Conservation (phyloP, 192 early-diverging fungal species). For the Funneliformis mosseae region DNA sequence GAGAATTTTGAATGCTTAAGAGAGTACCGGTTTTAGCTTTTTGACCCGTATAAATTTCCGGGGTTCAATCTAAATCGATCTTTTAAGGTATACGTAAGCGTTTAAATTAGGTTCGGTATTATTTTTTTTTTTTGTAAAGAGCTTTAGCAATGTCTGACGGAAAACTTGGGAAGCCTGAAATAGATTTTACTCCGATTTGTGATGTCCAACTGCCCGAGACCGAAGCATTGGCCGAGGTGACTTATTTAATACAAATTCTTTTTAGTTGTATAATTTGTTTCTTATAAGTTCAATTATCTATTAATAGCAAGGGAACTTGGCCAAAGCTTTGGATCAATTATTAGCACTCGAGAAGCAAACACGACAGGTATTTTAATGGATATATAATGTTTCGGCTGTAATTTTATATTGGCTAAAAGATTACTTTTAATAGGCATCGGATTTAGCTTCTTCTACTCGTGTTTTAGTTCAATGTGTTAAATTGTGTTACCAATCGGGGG, state of each 20-base stretch:
- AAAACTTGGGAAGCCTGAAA: slow-evolving; percentile 84
- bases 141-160: slow-evolving; percentile 50
- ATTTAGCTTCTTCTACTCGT: slow-evolving; percentile 86
- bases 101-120: neutral
- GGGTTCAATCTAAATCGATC: neutral
- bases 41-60: no score
- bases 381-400: neutral
- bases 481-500: slow-evolving; percentile 67
- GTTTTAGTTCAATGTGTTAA: slow-evolving; percentile 81
- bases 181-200: slow-evolving; percentile 82
- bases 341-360: slow-evolving; percentile 93
- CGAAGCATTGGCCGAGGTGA: slow-evolving; percentile 69
- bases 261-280: neutral
- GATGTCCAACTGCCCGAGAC: slow-evolving; percentile 81
- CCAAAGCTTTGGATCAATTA: slow-evolving; percentile 87
- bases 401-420: neutral
- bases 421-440: slow-evolving; percentile 64
- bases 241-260: neutral
- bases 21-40: no score
- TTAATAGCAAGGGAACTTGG: slow-evolving; percentile 65
- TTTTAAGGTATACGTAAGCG: neutral
- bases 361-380: slow-evolving; percentile 63
- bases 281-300: neutral
- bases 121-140: neutral
- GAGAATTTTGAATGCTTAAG: no score